Evolutionary conservation across 176 grass and related monocot genomes (phyloP).

Genomic region (Aechmea fasciata): DNA sequence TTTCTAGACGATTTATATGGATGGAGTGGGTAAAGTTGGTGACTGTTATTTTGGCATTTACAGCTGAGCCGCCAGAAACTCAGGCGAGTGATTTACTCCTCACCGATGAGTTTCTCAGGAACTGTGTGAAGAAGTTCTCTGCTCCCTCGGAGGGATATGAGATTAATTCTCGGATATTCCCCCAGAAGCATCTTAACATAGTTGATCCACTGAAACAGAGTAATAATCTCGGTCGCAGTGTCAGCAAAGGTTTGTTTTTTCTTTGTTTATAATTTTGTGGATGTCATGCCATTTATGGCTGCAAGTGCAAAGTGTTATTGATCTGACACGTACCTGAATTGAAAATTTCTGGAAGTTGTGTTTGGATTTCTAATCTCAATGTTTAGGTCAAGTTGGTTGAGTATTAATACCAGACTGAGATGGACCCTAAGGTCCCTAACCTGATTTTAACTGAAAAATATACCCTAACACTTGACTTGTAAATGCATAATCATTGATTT

Average conservation of each 20-base stretch:
- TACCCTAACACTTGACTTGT: too few species aligned
- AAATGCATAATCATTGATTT: too few species aligned
- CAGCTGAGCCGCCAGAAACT: conserved; percentile 46
- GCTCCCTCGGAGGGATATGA: conserved; percentile 36
- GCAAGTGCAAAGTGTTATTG: not conserved
- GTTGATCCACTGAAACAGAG: conserved; percentile 70
- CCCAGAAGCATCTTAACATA: conserved; percentile 76
- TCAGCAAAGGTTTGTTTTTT: conserved; percentile 65
- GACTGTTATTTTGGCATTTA: conserved; percentile 17
- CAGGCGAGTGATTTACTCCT: conserved; percentile 31
- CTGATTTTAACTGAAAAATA: too few species aligned
- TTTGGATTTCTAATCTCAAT: too few species aligned
- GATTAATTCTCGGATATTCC: conserved; percentile 34
- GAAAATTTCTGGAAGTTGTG: too few species aligned
- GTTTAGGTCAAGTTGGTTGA: too few species aligned
- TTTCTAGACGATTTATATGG: conserved; percentile 1
- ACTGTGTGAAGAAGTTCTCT: conserved; percentile 32
- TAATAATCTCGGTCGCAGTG: conserved; percentile 92
- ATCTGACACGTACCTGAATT: not conserved
- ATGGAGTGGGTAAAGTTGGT: not conserved
- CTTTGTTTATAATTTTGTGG: conserved; percentile 17
- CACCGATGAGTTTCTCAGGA: conserved; percentile 50
- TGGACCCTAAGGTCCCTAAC: too few species aligned
- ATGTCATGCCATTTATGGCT: not conserved
- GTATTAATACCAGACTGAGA: too few species aligned